phyloP scores from a whole-genome alignment of 1,284 basidiomycete species.

The Boletellus sp. region DNA sequence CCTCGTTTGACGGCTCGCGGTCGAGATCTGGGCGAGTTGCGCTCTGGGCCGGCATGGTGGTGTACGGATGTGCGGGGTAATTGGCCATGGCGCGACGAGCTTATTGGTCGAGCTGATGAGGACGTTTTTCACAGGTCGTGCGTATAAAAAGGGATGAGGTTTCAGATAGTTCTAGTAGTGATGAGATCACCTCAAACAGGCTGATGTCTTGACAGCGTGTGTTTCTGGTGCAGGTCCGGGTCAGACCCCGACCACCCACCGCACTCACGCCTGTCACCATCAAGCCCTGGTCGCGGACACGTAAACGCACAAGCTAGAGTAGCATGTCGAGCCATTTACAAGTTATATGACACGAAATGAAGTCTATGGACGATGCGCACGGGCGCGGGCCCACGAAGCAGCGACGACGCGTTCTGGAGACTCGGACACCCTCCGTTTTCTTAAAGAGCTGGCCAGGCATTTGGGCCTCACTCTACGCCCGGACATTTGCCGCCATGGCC shows the following conservation, averaged over 20 bases:
- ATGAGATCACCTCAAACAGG: conserved; percentile 26
- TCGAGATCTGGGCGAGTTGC: conserved; percentile 21
- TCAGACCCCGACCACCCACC: conserved; percentile 29
- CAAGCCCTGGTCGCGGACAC: not conserved
- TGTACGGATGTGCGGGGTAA: conserved; percentile 31
- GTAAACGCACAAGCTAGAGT: not conserved
- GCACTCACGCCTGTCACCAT: conserved; percentile 1
- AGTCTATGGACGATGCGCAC: too few species aligned
- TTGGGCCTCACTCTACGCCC: too few species aligned
- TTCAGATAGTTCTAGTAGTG: conserved; percentile 19
- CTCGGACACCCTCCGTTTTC: too few species aligned
- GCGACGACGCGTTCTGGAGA: too few species aligned
- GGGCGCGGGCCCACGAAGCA: too few species aligned
- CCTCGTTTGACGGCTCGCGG: conserved; percentile 28
- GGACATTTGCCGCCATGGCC: not conserved
- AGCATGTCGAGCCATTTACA: not conserved
- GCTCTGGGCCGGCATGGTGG: conserved; percentile 21
- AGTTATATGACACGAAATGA: too few species aligned
- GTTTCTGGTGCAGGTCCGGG: not conserved
- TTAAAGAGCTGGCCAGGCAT: too few species aligned
- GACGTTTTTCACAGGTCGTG: conserved; percentile 9
- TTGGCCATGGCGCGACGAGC: conserved; percentile 23
- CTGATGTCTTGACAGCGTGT: conserved; percentile 24
- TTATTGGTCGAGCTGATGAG: conserved; percentile 7
- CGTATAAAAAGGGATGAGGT: conserved; percentile 24